A percentile compares a stretch with the other conserved stretches of the same genome.
Conservation (phyloP, 176 grass and related monocot species). For the Eragrostis curvula region DNA sequence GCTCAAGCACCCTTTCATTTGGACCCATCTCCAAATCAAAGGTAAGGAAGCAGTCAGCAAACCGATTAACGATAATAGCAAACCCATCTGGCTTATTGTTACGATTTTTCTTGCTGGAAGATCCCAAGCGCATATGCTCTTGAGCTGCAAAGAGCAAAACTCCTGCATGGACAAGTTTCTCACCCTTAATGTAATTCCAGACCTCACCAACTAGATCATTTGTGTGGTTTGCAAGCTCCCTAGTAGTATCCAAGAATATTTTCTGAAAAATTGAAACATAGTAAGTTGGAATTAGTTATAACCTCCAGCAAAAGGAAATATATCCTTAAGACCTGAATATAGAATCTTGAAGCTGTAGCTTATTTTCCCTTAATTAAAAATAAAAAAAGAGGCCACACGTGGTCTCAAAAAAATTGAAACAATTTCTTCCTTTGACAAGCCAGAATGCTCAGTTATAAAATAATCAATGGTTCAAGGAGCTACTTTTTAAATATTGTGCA, state of each 20-base stretch:
- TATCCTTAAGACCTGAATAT: no score
- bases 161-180: not conserved
- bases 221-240: constrained; percentile 7
- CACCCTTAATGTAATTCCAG: constrained; percentile 15
- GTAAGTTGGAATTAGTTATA: no score
- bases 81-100: not conserved
- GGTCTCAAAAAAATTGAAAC: no score
- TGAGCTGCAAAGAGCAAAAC: not conserved
- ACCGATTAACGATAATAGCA: not conserved
- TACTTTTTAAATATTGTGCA: not conserved
- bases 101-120: not conserved
- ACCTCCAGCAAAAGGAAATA: not conserved
- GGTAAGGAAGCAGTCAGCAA: not conserved
- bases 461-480: no score
- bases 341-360: no score
- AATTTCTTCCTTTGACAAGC: no score
- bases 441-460: no score
- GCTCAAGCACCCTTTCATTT: not conserved
- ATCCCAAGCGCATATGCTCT: not conserved
- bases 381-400: no score
- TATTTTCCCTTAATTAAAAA: no score
- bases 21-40: not conserved
- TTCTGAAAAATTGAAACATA: not conserved
- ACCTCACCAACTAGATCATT: constrained; percentile 4
- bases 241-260: constrained; percentile 29